These are phyloP conservation scores for Dinochytrium kinnereticum DNA, from an alignment of 371 early-diverging fungal genomes.

Conservation along the genomic window DNA sequence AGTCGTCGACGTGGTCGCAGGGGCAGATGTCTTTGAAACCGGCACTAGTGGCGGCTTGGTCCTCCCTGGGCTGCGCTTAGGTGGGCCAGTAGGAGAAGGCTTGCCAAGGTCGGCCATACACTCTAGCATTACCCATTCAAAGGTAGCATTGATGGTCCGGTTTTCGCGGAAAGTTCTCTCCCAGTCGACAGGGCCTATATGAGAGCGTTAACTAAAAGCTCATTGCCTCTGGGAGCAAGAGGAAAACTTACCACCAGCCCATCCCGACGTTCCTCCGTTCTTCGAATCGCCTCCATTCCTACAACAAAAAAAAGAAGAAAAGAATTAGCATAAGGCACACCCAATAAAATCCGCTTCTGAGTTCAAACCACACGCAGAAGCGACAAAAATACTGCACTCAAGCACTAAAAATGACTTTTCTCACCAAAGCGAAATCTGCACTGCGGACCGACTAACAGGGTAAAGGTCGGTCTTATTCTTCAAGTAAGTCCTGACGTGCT, in stretches of 20 bases:
- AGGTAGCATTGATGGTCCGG: not conserved
- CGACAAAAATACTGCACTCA: too few relatives aligned
- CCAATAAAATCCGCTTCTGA: too few relatives aligned
- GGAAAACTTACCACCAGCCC: slow-evolving; percentile 5
- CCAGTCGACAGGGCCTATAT: slow-evolving; percentile 1
- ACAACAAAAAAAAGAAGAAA: not conserved
- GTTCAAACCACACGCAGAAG: too few relatives aligned
- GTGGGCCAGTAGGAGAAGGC: not conserved
- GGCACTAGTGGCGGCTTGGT: not conserved
- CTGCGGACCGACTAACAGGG: slow-evolving; percentile 2
- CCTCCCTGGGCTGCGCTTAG: not conserved
- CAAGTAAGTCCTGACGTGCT: not conserved
- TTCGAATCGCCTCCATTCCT: slow-evolving; percentile 8
- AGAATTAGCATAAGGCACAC: too few relatives aligned
- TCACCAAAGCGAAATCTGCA: slow-evolving; percentile 8
- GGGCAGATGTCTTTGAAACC: not conserved
- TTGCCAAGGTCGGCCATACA: slow-evolving; percentile 4
- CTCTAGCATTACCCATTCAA: slow-evolving; percentile 3
- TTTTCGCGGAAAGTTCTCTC: not conserved
- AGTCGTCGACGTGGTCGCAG: not conserved
- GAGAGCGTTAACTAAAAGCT: not conserved
- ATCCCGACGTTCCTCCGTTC: not conserved
- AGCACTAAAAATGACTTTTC: too few relatives aligned
- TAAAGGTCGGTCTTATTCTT: not conserved
- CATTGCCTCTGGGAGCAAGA: too few relatives aligned